Percentiles rank a stretch among this genome's conserved stretches.
These are phyloP conservation scores for Aschersonia sp. DNA, from an alignment of 2,329 filamentous ascomycete species.

Conservation along the genomic window DNA sequence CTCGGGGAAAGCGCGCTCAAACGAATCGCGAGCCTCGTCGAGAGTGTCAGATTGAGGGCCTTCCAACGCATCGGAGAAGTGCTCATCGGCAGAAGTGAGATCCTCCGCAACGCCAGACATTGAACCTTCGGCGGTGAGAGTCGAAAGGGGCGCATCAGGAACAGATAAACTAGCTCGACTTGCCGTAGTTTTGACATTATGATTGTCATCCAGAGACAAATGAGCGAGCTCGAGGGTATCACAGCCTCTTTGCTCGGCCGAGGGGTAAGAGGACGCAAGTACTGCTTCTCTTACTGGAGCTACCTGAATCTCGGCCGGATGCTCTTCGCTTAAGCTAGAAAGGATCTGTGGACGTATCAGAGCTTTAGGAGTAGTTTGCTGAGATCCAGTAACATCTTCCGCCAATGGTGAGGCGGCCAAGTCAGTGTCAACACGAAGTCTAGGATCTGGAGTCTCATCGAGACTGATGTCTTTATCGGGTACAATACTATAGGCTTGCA, in stretches of 20 bases:
- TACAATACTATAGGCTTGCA: slow-evolving; percentile 13
- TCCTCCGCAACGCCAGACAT: slow-evolving; percentile 14
- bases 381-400: slow-evolving; percentile 40
- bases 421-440: slow-evolving; percentile 27
- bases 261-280: too few relatives aligned
- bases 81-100: slow-evolving; percentile 19
- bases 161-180: too few relatives aligned
- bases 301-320: too few relatives aligned
- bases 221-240: too few relatives aligned
- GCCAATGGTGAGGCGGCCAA: slow-evolving; percentile 14
- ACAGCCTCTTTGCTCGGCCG: too few relatives aligned
- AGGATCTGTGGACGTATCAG: slow-evolving; percentile 14
- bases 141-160: background rate
- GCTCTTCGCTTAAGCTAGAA: too few relatives aligned
- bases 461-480: slow-evolving; percentile 9
- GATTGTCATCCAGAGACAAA: too few relatives aligned
- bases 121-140: slow-evolving; percentile 3
- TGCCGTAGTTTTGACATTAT: too few relatives aligned
- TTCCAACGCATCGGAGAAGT: slow-evolving; percentile 20
- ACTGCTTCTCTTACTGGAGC: too few relatives aligned
- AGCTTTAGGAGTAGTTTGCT: slow-evolving; percentile 56
- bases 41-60: slow-evolving; percentile 9
- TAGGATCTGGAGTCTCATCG: slow-evolving; percentile 8
- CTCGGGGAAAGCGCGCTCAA: slow-evolving; percentile 1
- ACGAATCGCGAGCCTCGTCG: slow-evolving; percentile 6